Evolutionary conservation across 129 eudicot species (phyloP).

Genomic region (Daucus carota): DNA sequence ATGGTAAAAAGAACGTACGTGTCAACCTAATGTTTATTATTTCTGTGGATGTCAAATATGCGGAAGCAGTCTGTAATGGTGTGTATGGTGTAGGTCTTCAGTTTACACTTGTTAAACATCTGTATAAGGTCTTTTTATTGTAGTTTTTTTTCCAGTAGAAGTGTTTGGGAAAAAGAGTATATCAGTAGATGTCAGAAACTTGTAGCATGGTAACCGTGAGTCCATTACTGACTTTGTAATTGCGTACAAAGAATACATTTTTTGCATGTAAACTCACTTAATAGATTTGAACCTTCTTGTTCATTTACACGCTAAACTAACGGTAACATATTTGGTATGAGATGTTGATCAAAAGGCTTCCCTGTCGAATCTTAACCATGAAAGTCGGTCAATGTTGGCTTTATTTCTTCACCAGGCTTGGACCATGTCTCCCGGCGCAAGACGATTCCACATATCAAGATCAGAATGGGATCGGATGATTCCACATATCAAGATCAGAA

Average conservation of each 20-base stretch:
- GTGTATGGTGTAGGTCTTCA: no score
- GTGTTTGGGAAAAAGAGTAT: background rate
- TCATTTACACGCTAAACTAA: no score
- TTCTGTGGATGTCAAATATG: background rate
- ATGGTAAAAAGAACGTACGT: slow-evolving; percentile 37
- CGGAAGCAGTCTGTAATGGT: background rate
- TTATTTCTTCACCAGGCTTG: no score
- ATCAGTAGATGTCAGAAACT: background rate
- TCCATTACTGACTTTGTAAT: background rate
- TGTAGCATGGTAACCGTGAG: background rate
- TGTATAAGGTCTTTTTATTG: background rate
- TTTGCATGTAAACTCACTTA: background rate
- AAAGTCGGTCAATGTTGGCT: no score
- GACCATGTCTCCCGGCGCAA: no score
- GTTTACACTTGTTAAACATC: background rate
- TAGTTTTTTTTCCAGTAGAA: background rate
- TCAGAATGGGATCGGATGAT: no score
- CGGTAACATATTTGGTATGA: no score
- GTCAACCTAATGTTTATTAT: background rate
- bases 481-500: no score
- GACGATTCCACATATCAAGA: no score
- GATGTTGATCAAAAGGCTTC: no score
- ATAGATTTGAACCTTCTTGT: background rate
- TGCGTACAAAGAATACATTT: background rate
- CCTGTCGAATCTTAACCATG: no score